phyloP scores from a whole-genome alignment of 2,329 filamentous ascomycete genomes.

The Fusarium camptoceras region DNA sequence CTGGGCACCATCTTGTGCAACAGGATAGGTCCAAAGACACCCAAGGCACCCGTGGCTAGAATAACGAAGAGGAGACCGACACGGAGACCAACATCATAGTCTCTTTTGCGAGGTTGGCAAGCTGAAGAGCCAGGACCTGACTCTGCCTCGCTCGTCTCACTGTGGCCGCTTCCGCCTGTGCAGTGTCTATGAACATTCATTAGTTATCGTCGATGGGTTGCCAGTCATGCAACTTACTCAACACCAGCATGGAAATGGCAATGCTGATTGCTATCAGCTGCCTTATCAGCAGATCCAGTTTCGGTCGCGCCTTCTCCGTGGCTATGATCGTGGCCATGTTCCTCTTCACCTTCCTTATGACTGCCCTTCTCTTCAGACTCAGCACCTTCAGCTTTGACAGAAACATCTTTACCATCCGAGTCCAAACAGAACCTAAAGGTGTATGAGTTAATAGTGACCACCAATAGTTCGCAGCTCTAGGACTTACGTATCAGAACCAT shows the following conservation, averaged over 20 bases:
- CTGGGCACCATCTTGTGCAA: constrained; percentile 67
- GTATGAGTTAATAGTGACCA: constrained; percentile 6
- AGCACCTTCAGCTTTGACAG: constrained; percentile 58
- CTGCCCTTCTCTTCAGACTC: constrained; percentile 37
- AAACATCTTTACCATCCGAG: constrained; percentile 69
- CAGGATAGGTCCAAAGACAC: constrained; percentile 76
- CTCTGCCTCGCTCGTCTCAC: constrained; percentile 30
- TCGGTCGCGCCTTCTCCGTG: constrained; percentile 12
- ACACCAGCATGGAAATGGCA: constrained; percentile 83
- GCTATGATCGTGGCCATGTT: constrained; percentile 30
- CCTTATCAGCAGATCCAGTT: constrained; percentile 4
- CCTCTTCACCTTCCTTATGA: constrained; percentile 33
- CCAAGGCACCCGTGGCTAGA: constrained; percentile 74
- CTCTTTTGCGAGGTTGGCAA: constrained; percentile 60
- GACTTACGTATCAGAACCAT: constrained; percentile 67
- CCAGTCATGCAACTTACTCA: constrained; percentile 64
- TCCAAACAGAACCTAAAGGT: constrained; percentile 69
- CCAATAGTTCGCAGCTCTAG: neutral
- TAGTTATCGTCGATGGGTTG: neutral
- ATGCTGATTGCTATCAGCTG: constrained; percentile 52
- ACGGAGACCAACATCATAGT: constrained; percentile 76
- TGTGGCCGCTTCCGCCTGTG: constrained; percentile 58
- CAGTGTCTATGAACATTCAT: constrained; percentile 62
- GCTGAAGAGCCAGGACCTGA: constrained; percentile 48
- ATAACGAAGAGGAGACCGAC: constrained; percentile 80